A percentile compares a stretch with the other conserved stretches of the same genome.
These are phyloP conservation scores for Colletotrichum truncatum DNA, from an alignment of 2,329 filamentous ascomycete species.

Conservation along the genomic window DNA sequence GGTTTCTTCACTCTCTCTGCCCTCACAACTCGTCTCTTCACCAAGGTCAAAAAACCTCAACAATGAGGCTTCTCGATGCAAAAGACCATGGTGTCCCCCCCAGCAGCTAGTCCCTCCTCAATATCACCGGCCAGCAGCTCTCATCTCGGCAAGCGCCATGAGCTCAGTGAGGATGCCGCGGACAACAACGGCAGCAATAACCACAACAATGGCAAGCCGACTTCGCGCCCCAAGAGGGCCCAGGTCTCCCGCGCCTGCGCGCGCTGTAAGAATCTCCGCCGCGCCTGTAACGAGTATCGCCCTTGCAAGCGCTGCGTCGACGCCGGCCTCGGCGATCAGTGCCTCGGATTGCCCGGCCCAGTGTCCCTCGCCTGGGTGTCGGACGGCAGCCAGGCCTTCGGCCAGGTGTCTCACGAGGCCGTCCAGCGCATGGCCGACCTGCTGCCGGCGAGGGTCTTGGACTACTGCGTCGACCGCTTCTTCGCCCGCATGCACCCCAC, in stretches of 20 bases:
- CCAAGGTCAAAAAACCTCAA: background rate
- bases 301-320: constrained; percentile 53
- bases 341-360: constrained; percentile 35
- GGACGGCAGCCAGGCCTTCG: constrained; percentile 33
- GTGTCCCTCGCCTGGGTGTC: constrained; percentile 31
- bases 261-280: constrained; percentile 51
- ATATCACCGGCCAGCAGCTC: constrained; percentile 29
- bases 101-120: constrained; percentile 28
- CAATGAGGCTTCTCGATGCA: constrained; percentile 26
- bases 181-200: background rate
- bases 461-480: constrained; percentile 50
- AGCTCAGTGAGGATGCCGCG: constrained; percentile 11
- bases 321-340: constrained; percentile 51
- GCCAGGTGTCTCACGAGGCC: constrained; percentile 34
- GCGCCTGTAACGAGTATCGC: constrained; percentile 54
- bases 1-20: background rate
- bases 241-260: constrained; percentile 55
- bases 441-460: constrained; percentile 43
- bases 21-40: background rate
- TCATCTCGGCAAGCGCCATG: constrained; percentile 23
- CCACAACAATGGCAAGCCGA: background rate
- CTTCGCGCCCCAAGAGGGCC: constrained; percentile 29
- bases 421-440: constrained; percentile 43
- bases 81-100: constrained; percentile 27
- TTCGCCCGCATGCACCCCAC: constrained; percentile 50